Conservation (phyloP, 192 early-diverging fungal genomes). For the Linderina pennispora region DNA sequence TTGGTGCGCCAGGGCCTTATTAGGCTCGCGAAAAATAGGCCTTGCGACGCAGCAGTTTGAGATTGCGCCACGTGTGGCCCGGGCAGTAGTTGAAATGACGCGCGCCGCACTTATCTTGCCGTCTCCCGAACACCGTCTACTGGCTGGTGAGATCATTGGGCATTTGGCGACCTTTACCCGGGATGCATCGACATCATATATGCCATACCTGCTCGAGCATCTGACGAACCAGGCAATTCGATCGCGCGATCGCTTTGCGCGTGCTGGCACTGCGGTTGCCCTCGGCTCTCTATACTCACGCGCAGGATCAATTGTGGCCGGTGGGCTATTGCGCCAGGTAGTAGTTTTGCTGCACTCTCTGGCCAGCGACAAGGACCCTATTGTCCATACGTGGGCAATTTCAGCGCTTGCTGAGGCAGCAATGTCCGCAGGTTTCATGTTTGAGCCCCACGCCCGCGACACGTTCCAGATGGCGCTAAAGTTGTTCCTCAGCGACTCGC, state of each 20-base stretch:
- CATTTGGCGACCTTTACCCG: conserved; percentile 51
- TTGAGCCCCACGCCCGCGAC: conserved; percentile 79
- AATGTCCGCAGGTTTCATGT: conserved; percentile 87
- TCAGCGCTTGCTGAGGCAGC: conserved; percentile 79
- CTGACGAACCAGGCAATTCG: conserved; percentile 68
- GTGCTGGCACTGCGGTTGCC: conserved; percentile 87
- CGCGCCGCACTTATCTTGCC: conserved; percentile 57
- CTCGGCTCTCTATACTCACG: conserved; percentile 85
- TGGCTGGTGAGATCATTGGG: conserved; percentile 80
- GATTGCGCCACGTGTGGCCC: conserved; percentile 15
- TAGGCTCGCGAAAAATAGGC: not conserved
- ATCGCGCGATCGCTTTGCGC: conserved; percentile 87
- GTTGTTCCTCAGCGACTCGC: conserved; percentile 80
- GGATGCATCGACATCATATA: conserved; percentile 17
- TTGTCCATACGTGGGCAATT: conserved; percentile 93
- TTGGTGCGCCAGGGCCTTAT: not conserved
- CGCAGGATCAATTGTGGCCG: conserved; percentile 84
- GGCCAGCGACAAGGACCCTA: conserved; percentile 83
- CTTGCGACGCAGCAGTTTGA: not conserved
- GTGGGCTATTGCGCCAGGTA: conserved; percentile 74
- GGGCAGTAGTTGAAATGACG: conserved; percentile 21
- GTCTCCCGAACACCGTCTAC: conserved; percentile 62
- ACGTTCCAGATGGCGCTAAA: conserved; percentile 85
- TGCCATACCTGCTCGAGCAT: conserved; percentile 33
- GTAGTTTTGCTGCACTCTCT: conserved; percentile 88